Percentiles rank a stretch among this genome's conserved stretches.
Evolutionary conservation across 1,284 basidiomycete genomes (phyloP).

Genomic region (Moesziomyces globuligerus): DNA sequence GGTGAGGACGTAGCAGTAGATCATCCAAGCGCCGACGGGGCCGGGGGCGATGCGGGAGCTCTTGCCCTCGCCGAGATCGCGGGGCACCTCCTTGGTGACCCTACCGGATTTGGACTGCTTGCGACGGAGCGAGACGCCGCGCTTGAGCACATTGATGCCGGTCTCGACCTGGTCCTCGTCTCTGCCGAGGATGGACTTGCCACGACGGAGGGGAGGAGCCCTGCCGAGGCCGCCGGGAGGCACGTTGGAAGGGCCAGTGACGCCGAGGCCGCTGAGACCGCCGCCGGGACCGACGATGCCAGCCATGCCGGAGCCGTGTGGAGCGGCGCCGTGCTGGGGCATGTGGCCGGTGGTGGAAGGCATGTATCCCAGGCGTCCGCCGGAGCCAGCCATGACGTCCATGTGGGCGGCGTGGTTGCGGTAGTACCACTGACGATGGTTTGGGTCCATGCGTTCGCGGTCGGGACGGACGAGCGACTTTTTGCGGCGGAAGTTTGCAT

Average conservation of each 20-base stretch:
- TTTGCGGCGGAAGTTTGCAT: constrained; percentile 75
- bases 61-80: constrained; percentile 50
- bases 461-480: constrained; percentile 94
- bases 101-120: constrained; percentile 45
- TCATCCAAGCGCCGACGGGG: constrained; percentile 93
- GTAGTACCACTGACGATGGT: constrained; percentile 95
- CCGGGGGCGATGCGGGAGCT: constrained; percentile 70
- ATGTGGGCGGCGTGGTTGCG: constrained; percentile 86
- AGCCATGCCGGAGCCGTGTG: constrained; percentile 47
- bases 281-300: constrained; percentile 62
- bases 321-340: constrained; percentile 65
- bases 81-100: constrained; percentile 50
- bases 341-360: constrained; percentile 66
- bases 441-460: constrained; percentile 94
- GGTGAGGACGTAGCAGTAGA: constrained; percentile 90
- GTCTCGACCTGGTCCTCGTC: constrained; percentile 66
- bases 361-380: constrained; percentile 61
- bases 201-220: constrained; percentile 57
- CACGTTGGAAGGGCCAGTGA: constrained; percentile 49
- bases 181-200: constrained; percentile 65
- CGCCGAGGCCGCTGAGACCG: constrained; percentile 65
- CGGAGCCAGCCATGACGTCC: constrained; percentile 65
- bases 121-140: constrained; percentile 63
- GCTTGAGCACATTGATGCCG: constrained; percentile 66
- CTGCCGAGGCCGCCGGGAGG: constrained; percentile 58